Evolutionary conservation across 306 rosid genomes (phyloP), one percentile per base, ranked within the genome.

Genomic region (Luffa acutangula): DNA sequence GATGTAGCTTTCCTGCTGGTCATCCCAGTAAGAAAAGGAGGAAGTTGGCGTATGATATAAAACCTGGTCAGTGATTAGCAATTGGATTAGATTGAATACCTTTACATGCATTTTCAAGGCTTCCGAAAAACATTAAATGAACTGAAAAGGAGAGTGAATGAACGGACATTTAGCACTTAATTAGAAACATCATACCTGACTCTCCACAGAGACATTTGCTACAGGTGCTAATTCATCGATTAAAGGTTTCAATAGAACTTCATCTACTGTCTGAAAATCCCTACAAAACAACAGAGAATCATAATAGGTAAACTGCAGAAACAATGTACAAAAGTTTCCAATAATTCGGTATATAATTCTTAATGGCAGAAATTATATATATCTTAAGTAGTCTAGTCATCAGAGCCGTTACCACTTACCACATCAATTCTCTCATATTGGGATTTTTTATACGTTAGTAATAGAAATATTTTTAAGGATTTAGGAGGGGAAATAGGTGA

Each of bases 41-140:
- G 97, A 90, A 88, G 90, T 93, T 6, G 94, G 97, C 8, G 89
- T 85, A 84, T 93, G 93, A 83, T 91, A 95, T 74, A 95, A 83
- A 84, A 95, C 97, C 99, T 95, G 90, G 82, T 36, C 59, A 74
- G 15, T 14, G 62, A 74, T 31, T 51, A 15, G 13, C 78, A 49
- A 51, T 48, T 48, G 46, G 78, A 17, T 74, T 51, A 74, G 78
- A 33, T 17, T 46, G 54, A 48, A 49, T 73, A 49, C 25, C 42
- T 72, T 46, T 48, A 31, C 45, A 15, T 31, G 45, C 9, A 45
- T 10, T 46, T 14, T 51, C 46, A 49, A 31, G 59, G 62, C 8
- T 31, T 51, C 56, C 15, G 60, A 63, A 39, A 73, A 80, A 59
- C 57, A 53, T 73, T 67, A 59, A 39, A 76, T 57, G 10, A 49